Conservation (phyloP, 352 stramenopile species). For the Phytophthora fragariae region DNA sequence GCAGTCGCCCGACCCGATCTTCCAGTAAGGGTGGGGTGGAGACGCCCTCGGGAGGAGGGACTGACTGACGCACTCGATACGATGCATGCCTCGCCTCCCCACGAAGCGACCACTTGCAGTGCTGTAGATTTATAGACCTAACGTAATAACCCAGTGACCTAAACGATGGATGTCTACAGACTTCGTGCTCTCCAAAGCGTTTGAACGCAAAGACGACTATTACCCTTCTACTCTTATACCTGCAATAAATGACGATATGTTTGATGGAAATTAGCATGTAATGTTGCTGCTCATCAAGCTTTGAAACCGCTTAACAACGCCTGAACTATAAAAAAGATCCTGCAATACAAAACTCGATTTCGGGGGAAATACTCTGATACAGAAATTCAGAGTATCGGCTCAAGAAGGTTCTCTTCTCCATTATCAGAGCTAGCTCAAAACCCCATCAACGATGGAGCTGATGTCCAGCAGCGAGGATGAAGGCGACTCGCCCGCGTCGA, state of each 20-base stretch:
- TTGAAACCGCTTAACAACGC: too few species aligned
- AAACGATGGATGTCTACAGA: slow-evolving; percentile 10
- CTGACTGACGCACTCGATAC: neutral
- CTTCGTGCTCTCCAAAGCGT: neutral
- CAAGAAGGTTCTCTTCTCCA: slow-evolving; percentile 8
- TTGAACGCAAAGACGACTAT: neutral
- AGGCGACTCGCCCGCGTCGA: slow-evolving; percentile 22
- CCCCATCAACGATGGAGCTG: slow-evolving; percentile 47
- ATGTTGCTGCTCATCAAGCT: too few species aligned
- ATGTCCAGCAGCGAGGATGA: slow-evolving; percentile 75
- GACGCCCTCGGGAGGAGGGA: neutral
- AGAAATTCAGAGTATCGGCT: neutral
- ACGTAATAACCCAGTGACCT: slow-evolving; percentile 42
- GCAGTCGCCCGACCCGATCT: slow-evolving; percentile 91
- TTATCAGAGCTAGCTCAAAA: slow-evolving; percentile 1
- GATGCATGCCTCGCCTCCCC: neutral
- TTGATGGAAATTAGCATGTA: too few species aligned
- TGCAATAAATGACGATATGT: neutral
- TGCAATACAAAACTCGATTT: too few species aligned
- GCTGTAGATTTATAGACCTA: slow-evolving; percentile 48
- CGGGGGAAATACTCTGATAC: neutral
- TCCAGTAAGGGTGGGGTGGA: slow-evolving; percentile 53
- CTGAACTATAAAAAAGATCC: too few species aligned
- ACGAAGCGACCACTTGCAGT: slow-evolving; percentile 12
- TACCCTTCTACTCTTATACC: neutral